A percentile compares a stretch with the other conserved stretches of the same genome.
Conservation (phyloP, 331 rosid species). For the Acacia pycnantha region DNA sequence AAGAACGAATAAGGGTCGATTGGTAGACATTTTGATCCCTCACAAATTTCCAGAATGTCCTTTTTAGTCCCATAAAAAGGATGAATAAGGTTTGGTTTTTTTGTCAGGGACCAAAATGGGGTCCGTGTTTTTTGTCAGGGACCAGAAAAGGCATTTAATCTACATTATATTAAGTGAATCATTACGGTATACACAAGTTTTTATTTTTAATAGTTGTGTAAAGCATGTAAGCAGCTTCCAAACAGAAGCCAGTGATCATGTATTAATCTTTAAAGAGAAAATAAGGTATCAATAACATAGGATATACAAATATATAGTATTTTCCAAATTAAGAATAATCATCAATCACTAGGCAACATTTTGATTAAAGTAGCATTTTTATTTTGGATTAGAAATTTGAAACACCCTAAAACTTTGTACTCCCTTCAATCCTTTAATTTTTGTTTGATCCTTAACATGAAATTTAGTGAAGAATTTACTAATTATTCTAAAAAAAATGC, state of each 20-base stretch:
- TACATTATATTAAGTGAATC: background rate
- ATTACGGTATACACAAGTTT: background rate
- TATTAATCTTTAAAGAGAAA: too few relatives aligned
- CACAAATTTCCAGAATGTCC: too few relatives aligned
- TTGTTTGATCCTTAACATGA: background rate
- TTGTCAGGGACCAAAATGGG: too few relatives aligned
- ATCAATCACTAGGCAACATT: background rate
- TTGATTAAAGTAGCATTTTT: background rate
- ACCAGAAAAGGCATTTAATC: too few relatives aligned
- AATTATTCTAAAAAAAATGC: background rate
- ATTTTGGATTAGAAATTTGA: background rate
- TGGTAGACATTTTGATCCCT: too few relatives aligned
- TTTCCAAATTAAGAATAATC: background rate
- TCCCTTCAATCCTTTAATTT: background rate
- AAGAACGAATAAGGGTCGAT: too few relatives aligned
- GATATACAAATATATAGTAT: background rate
- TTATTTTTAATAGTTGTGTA: background rate
- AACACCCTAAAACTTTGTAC: background rate
- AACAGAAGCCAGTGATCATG: background rate
- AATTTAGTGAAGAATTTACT: background rate
- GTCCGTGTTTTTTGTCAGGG: too few relatives aligned
- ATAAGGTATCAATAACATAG: background rate
- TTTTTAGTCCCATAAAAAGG: too few relatives aligned
- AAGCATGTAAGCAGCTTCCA: background rate
- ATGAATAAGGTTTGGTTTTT: too few relatives aligned